Percentiles rank a stretch among this genome's conserved stretches.
Evolutionary conservation across 2,329 filamentous ascomycete species (phyloP).

Genomic region (Cladosporium sp.): DNA sequence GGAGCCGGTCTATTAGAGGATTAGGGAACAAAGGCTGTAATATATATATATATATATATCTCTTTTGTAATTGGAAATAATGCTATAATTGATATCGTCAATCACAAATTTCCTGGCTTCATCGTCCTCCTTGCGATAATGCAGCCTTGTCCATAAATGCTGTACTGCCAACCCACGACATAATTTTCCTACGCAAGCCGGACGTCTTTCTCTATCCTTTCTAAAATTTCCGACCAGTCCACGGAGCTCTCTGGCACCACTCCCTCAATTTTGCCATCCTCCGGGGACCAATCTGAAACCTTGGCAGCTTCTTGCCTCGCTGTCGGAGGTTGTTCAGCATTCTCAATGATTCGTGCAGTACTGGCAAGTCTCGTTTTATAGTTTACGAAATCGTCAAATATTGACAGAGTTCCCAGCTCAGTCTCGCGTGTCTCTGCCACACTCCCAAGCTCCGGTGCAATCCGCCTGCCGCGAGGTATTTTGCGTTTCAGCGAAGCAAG

Average conservation of each 20-base stretch:
- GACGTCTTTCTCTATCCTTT: background rate
- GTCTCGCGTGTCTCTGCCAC: conserved; percentile 15
- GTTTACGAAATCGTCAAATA: conserved; percentile 18
- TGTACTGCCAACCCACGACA: too few species aligned
- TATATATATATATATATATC: background rate
- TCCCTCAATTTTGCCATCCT: background rate
- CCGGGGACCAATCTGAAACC: background rate
- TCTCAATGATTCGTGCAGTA: background rate
- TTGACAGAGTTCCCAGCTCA: conserved; percentile 9
- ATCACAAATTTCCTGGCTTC: too few species aligned
- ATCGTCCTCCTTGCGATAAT: too few species aligned
- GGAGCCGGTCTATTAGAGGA: conserved; percentile 8
- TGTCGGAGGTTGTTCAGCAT: background rate
- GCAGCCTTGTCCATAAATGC: too few species aligned
- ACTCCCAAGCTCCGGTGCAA: background rate
- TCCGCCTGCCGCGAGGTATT: background rate
- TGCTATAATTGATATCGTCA: background rate
- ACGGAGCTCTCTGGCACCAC: background rate
- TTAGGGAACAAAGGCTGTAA: too few species aligned
- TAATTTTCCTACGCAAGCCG: too few species aligned
- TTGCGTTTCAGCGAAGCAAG: background rate
- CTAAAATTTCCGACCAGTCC: background rate
- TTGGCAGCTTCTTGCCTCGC: background rate
- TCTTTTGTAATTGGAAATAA: background rate
- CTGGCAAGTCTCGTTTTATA: conserved; percentile 15